phyloP scores from a whole-genome alignment of 2,329 filamentous ascomycete genomes.

The Hypocrella siamensis region DNA sequence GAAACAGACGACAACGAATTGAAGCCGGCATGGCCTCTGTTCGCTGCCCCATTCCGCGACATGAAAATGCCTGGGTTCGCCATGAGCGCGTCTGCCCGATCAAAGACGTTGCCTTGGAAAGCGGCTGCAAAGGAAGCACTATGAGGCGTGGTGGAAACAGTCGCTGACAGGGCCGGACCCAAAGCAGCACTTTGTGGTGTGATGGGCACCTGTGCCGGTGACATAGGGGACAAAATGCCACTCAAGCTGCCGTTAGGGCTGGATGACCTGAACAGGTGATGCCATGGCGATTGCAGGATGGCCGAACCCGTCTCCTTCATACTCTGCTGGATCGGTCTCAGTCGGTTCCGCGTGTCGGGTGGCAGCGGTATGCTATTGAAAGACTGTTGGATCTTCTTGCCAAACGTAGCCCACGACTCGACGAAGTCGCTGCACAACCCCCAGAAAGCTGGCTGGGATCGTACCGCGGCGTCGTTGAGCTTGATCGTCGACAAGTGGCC shows the following conservation, averaged over 20 bases:
- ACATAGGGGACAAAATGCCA: conserved; percentile 10
- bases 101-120: conserved; percentile 43
- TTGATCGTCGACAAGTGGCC: conserved; percentile 63
- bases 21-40: conserved; percentile 22
- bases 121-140: conserved; percentile 37
- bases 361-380: conserved; percentile 37
- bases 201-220: conserved; percentile 40
- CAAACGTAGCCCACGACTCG: conserved; percentile 53
- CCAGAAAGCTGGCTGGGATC: conserved; percentile 48
- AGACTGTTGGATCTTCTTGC: conserved; percentile 39
- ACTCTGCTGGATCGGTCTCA: conserved; percentile 67
- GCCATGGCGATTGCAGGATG: conserved; percentile 48
- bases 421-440: conserved; percentile 62
- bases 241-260: conserved; percentile 7
- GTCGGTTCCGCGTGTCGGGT: conserved; percentile 53
- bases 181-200: conserved; percentile 82
- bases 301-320: conserved; percentile 66
- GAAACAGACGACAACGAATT: conserved; percentile 24
- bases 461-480: conserved; percentile 65
- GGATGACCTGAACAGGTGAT: conserved; percentile 20
- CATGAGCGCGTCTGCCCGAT: conserved; percentile 41
- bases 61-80: conserved; percentile 42
- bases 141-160: conserved; percentile 58
- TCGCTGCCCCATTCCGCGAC: conserved; percentile 32
- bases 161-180: conserved; percentile 80